Base-by-base conservation (phyloP, 768 basidiomycete species). In the Artomyces pyxidatus region DNA sequence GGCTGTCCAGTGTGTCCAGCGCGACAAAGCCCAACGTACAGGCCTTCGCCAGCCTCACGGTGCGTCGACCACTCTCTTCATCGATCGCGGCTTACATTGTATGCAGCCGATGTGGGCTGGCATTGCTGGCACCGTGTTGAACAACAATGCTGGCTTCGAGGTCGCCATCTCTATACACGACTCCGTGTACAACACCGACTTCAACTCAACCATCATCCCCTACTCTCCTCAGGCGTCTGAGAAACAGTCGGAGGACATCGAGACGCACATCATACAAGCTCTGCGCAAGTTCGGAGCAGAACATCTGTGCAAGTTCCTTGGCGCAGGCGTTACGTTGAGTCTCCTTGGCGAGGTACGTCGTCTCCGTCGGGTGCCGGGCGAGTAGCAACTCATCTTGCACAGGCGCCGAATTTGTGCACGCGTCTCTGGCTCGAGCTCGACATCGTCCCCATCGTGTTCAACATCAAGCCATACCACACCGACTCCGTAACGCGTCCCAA, bases 81-180 rank as follows among this genome's bases (percentile, higher is more conserved):
- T 42, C 45, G 49, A 59, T 62, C 55, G 42, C 42, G 47, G 52
- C 53, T 49, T 61, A 29, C 45, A 45, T 55, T 58, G 47, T 49
- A 47, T n/a, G 12, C 61, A 90, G 88, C 85, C 88, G 19, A 88
- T 91, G 88, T 91, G 88, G 87, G 85, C 82, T 52, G 88, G 85
- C 58, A 73, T 89, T 43, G 82, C 86, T 3, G 85, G 85, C 35
- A 68, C 68, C 21, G 62, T 79, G 42, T 62, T 81, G 61, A 74
- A 80, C 60, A 77, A 79, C 60, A 77, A 75, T 48, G 75, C 73
- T 44, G 67, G 75, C 48, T 80, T 75, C 50, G 85, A 89, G 66
- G 68, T 91, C 60, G 83, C 86, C 35, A 72, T 89, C 60, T 85
- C 86, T 49, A 72, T 90, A 42, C 88, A 90, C 60, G 88, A 91